A percentile compares a stretch with the other conserved stretches of the same genome.
These are phyloP conservation scores for Hymenochaete sp. DNA, from an alignment of 1,284 basidiomycete species.

Conservation along the genomic window DNA sequence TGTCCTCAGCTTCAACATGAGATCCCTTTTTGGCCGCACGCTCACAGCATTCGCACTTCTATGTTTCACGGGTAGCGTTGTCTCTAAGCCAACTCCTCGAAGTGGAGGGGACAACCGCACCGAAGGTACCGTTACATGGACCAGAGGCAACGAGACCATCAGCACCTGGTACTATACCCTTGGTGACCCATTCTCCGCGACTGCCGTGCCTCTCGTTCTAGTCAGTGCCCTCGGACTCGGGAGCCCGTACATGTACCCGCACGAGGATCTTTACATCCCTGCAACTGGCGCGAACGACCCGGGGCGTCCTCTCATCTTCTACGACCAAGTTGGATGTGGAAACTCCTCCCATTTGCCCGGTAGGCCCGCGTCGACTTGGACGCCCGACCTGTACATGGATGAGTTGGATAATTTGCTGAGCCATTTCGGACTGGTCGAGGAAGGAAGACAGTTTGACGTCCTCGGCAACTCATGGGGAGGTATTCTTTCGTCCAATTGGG, in stretches of 20 bases:
- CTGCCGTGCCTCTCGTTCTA: slow-evolving; percentile 31
- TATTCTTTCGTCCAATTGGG: slow-evolving; percentile 36
- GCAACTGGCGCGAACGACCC: slow-evolving; percentile 27
- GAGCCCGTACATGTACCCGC: too few species aligned
- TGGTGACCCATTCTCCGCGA: slow-evolving; percentile 32
- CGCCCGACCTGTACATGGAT: slow-evolving; percentile 34
- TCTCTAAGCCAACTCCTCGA: too few species aligned
- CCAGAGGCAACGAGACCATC: slow-evolving; percentile 27
- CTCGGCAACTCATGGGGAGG: slow-evolving; percentile 46
- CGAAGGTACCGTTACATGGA: slow-evolving; percentile 25
- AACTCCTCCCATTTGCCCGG: slow-evolving; percentile 39
- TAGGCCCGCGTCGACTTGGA: slow-evolving; percentile 38
- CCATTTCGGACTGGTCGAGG: too few species aligned
- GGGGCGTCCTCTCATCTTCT: slow-evolving; percentile 35
- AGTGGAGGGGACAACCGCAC: too few species aligned
- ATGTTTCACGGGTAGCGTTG: too few species aligned
- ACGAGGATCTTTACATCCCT: slow-evolving; percentile 33
- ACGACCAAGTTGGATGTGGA: slow-evolving; percentile 43
- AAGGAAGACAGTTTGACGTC: slow-evolving; percentile 32
- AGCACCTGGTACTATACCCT: slow-evolving; percentile 39
- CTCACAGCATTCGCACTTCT: too few species aligned
- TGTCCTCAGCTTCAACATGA: too few species aligned
- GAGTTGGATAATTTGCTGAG: slow-evolving; percentile 38
- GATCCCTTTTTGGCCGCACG: too few species aligned
- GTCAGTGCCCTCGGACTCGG: slow-evolving; percentile 44